These are phyloP conservation scores for Psilocybe azurescens DNA, from an alignment of 768 basidiomycete species.

Conservation along the genomic window DNA sequence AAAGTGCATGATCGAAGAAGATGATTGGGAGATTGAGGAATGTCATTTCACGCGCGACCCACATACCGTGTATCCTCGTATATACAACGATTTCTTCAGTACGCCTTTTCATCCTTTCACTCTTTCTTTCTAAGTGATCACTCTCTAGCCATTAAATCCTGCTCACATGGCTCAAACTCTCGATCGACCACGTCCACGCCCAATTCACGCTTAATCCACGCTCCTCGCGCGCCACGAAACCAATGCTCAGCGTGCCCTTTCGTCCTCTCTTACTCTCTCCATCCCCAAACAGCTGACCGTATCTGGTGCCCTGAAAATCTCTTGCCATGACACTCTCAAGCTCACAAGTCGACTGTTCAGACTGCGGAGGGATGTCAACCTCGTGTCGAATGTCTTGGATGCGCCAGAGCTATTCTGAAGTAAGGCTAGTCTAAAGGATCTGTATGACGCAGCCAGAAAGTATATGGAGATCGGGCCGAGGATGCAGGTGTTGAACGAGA, in stretches of 20 bases:
- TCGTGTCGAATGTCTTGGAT: conserved; percentile 89
- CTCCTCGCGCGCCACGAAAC: conserved; percentile 89
- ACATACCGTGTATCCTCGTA: conserved; percentile 82
- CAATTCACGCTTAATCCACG: conserved; percentile 94
- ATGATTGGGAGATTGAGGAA: conserved; percentile 91
- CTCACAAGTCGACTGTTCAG: conserved; percentile 88
- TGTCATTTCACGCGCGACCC: conserved; percentile 94
- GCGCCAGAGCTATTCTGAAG: conserved; percentile 96
- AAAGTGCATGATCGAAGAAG: conserved; percentile 62
- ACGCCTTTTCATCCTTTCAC: conserved; percentile 32
- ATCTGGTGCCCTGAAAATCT: too few relatives aligned
- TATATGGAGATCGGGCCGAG: conserved; percentile 92
- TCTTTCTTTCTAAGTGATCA: neutral
- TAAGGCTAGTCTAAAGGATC: conserved; percentile 84
- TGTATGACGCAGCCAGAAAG: conserved; percentile 92
- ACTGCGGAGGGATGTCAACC: conserved; percentile 85
- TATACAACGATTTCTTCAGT: conserved; percentile 98
- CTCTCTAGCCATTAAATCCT: conserved; percentile 83
- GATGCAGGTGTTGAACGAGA: conserved; percentile 87
- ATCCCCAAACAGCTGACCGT: too few relatives aligned
- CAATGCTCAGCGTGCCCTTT: conserved; percentile 77
- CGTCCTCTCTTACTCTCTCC: conserved; percentile 68
- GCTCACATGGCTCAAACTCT: conserved; percentile 90
- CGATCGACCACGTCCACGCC: conserved; percentile 90
- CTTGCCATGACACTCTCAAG: conserved; percentile 79